Conservation (phyloP, 2,329 filamentous ascomycete species). For the Claviceps sp. region DNA sequence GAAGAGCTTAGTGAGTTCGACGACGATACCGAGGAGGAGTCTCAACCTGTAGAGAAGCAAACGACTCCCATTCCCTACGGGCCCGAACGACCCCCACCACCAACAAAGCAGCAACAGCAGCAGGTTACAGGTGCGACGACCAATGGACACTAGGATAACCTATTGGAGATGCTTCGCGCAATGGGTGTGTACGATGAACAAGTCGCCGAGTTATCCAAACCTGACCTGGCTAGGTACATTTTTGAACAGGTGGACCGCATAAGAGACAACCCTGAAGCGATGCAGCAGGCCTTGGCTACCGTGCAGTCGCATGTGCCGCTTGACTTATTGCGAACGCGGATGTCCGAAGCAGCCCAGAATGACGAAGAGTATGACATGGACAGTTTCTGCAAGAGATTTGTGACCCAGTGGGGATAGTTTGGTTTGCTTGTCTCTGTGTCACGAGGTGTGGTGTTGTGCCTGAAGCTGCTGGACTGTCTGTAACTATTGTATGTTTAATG, state of each 20-base stretch:
- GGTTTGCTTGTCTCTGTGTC: neutral
- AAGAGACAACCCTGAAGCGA: neutral
- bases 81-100: conserved; percentile 33
- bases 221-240: neutral
- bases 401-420: neutral
- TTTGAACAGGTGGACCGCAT: neutral
- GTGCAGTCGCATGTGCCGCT: neutral
- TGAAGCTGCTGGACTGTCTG: neutral
- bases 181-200: neutral
- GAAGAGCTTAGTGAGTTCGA: conserved; percentile 53
- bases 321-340: neutral
- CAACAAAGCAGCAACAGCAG: conserved; percentile 11
- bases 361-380: neutral
- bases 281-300: neutral
- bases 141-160: conserved; percentile 29
- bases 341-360: neutral
- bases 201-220: neutral
- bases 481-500: conserved; percentile 1
- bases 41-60: conserved; percentile 20
- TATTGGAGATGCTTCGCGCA: conserved; percentile 4
- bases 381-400: neutral
- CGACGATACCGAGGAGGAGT: conserved; percentile 42
- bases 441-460: neutral
- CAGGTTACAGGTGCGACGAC: conserved; percentile 13
- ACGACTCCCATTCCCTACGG: conserved; percentile 29